Base-by-base conservation (phyloP, 2,329 filamentous ascomycete genomes). In the Aspergillus tamarii region DNA sequence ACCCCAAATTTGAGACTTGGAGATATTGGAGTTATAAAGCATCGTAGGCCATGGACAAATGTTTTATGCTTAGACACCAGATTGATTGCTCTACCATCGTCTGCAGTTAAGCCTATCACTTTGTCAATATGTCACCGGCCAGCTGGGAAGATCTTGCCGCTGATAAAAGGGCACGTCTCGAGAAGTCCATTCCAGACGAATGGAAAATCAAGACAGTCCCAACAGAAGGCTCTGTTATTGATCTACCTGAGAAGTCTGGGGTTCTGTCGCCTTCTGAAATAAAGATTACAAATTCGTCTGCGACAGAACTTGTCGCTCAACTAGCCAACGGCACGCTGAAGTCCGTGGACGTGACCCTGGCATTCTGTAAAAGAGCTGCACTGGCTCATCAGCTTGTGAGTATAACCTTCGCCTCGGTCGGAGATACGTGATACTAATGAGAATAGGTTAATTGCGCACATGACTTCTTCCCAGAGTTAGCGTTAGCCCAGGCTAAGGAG, bases 281-380 rank as follows among this genome's bases (percentile, higher is more conserved):
- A 14, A 26, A 39, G 16, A 39, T 56, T 10, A 56, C 34, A 26
- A 36, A 21, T 10, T 43, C 36, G 11, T 57, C 55, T 8, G 55
- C 55, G 1, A 57, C 23, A 30, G 55, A 57, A 7, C 36, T 57
- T 6, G 55, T 57, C 6, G 2, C 5, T 9, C 36, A 45, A 21
- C 56, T 70, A 14, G 64, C 66, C 0, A 39, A 48, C 32, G 70
- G 70, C 9, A 62, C 69, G 21, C 52, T 69, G 16, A 66, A 63
- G 21, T 58, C 69, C 4, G 65, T 70, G 2, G 69, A 67, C 14
- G 69, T 70, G 30, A 69, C 69, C 10, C 23, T 66, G n/a, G 67
- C 67, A n/a, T 71, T 71, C 55, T 71, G 69, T 36, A 70, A 70
- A 48, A 62, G 66, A 34, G 68, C 69, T 10, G 69, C 69, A 28